phyloP scores from a whole-genome alignment of 2,329 filamentous ascomycete species.

The Chalaropsis ovoidea region DNA sequence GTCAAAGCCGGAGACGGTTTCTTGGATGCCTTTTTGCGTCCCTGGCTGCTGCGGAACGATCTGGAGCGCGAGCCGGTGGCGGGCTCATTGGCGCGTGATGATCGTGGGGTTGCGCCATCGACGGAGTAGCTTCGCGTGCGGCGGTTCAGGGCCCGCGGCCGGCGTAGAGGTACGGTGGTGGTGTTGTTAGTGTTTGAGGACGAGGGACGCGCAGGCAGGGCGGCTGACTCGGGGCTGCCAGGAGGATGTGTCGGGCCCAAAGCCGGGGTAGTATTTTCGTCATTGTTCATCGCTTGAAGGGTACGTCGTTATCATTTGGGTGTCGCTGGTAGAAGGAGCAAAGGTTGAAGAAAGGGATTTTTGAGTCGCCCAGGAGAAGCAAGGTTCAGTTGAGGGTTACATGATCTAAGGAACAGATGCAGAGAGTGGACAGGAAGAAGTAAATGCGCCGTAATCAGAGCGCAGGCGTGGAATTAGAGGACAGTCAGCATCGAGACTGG shows the following conservation, averaged over 20 bases:
- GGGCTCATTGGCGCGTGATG: slow-evolving; percentile 21
- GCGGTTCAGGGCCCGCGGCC: slow-evolving; percentile 12
- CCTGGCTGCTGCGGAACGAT: slow-evolving; percentile 31
- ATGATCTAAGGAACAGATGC: neutral
- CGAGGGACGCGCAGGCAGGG: slow-evolving; percentile 10
- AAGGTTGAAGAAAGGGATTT: neutral
- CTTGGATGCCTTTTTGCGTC: slow-evolving; percentile 30
- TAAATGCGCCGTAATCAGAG: neutral
- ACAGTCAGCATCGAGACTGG: neutral
- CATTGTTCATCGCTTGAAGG: slow-evolving; percentile 17
- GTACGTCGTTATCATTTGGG: neutral
- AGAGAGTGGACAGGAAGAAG: neutral
- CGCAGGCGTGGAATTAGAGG: neutral
- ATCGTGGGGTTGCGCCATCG: slow-evolving; percentile 19
- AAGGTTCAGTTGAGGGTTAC: slow-evolving; percentile 9
- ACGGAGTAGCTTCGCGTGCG: slow-evolving; percentile 21
- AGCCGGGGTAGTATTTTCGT: slow-evolving; percentile 14
- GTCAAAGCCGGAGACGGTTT: slow-evolving; percentile 37
- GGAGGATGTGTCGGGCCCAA: slow-evolving; percentile 7
- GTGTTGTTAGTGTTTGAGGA: slow-evolving; percentile 7
- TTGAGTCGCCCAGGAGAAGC: slow-evolving; percentile 10
- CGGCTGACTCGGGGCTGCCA: slow-evolving; percentile 3
- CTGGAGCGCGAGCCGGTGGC: slow-evolving; percentile 27
- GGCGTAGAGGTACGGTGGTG: slow-evolving; percentile 20
- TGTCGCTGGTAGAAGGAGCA: neutral